A percentile compares a stretch with the other conserved stretches of the same genome.
Conservation (phyloP, 2,329 filamentous ascomycete species). For the Ophiostoma sp. region DNA sequence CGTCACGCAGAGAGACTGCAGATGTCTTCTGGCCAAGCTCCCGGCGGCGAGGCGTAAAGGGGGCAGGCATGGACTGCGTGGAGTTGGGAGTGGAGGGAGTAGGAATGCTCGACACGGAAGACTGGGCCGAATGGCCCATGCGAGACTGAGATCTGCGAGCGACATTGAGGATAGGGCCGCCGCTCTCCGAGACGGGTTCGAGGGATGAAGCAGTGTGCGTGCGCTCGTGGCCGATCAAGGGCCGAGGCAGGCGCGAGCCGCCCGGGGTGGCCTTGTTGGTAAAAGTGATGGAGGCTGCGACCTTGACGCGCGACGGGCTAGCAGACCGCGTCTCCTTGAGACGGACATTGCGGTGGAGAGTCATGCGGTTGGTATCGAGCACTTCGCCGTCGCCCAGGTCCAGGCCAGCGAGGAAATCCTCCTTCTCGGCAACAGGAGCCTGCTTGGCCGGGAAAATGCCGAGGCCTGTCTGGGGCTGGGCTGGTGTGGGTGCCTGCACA, state of each 20-base stretch:
- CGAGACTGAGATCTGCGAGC: constrained; percentile 62
- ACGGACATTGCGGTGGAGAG: constrained; percentile 85
- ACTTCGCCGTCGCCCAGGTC: constrained; percentile 80
- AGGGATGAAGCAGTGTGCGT: constrained; percentile 65
- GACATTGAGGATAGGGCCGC: constrained; percentile 58
- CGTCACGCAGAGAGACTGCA: constrained; percentile 49
- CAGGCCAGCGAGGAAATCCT: constrained; percentile 81
- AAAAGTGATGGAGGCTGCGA: constrained; percentile 83
- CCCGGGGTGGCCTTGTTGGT: constrained; percentile 53
- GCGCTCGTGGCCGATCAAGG: constrained; percentile 62
- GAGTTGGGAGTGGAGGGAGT: constrained; percentile 57
- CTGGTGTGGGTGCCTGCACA: constrained; percentile 21
- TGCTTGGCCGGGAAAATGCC: constrained; percentile 25
- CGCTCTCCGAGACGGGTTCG: constrained; percentile 90
- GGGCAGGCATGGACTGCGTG: constrained; percentile 44
- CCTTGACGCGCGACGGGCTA: constrained; percentile 66
- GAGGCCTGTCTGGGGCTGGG: constrained; percentile 4
- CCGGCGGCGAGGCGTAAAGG: constrained; percentile 57
- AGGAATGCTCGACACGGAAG: constrained; percentile 60
- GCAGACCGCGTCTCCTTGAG: constrained; percentile 66
- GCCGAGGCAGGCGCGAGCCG: constrained; percentile 71
- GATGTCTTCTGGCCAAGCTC: constrained; percentile 54
- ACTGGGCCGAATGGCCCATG: constrained; percentile 63
- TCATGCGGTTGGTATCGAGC: constrained; percentile 74
- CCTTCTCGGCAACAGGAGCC: constrained; percentile 46